Conservation (phyloP, 208 protist genomes). For the Kentomonas sorsogonicus region DNA sequence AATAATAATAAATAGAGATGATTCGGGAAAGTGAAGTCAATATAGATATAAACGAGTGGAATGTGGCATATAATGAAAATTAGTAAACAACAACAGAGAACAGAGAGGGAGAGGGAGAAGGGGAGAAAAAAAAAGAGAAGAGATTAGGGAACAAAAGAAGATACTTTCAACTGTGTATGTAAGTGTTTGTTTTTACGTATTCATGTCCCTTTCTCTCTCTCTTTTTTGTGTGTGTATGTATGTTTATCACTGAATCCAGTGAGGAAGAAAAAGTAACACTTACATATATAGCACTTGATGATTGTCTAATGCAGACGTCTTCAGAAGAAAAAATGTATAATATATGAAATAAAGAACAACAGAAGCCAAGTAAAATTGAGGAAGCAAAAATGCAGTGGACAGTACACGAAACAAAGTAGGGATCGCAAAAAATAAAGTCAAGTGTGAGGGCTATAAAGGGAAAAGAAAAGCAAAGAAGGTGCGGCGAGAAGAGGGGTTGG, state of each 20-base stretch:
- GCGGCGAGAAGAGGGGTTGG: background rate
- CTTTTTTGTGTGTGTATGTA: constrained; percentile 6
- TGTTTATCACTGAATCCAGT: constrained; percentile 2
- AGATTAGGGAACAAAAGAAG: background rate
- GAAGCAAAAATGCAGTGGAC: constrained; percentile 1
- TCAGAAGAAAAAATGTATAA: no score
- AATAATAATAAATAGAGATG: no score
- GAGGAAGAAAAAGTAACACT: constrained; percentile 10
- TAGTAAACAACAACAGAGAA: constrained; percentile 3
- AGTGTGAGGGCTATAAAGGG: no score
- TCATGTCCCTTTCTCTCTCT: background rate
- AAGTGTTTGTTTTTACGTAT: constrained; percentile 5
- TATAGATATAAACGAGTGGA: constrained; percentile 1
- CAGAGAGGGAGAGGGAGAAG: background rate
- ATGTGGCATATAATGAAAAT: background rate
- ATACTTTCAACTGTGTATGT: background rate
- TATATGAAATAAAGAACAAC: no score
- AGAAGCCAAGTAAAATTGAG: background rate
- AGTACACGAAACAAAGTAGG: background rate
- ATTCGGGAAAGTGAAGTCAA: background rate
- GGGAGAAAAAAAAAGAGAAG: constrained; percentile 1
- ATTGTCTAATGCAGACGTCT: no score
- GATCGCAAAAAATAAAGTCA: background rate
- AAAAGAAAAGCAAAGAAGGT: background rate
- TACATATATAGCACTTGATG: no score